Evolutionary conservation across 805 yeast species (phyloP).

Genomic region (Candida gorgasii): DNA sequence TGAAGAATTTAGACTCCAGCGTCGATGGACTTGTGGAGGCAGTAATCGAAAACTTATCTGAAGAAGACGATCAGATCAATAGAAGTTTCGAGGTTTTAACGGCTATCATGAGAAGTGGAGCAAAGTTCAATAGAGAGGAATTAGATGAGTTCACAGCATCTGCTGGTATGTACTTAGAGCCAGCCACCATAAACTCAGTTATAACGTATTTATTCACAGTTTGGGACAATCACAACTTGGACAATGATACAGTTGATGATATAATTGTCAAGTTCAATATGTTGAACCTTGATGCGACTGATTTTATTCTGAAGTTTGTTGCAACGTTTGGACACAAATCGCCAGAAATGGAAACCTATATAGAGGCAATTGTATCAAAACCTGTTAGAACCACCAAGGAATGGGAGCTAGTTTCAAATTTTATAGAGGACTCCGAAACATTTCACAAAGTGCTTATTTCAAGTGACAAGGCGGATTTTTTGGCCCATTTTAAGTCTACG

Average conservation of each 20-base stretch:
- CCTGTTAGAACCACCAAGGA: conserved; percentile 22
- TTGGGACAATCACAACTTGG: conserved; percentile 8
- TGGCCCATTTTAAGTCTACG: conserved; percentile 4
- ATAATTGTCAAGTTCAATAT: conserved; percentile 10
- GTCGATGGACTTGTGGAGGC: conserved; percentile 6
- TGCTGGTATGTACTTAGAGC: conserved; percentile 10
- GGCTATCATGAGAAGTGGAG: neutral
- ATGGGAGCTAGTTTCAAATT: conserved; percentile 20
- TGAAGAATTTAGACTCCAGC: neutral
- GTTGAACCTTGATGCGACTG: conserved; percentile 8
- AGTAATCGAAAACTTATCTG: conserved; percentile 13
- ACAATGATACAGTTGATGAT: conserved; percentile 13
- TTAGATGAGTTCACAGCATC: conserved; percentile 9
- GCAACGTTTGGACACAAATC: conserved; percentile 9
- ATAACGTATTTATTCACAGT: conserved; percentile 6
- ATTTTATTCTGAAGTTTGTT: conserved; percentile 8
- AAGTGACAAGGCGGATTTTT: conserved; percentile 4
- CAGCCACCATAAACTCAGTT: neutral
- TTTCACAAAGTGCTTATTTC: conserved; percentile 2
- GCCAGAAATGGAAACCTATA: conserved; percentile 24
- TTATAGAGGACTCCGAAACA: conserved; percentile 15
- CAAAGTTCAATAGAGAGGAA: neutral
- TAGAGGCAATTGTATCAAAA: conserved; percentile 31
- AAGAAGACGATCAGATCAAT: conserved; percentile 7
- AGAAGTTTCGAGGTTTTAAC: conserved; percentile 12